phyloP scores from a whole-genome alignment of 805 yeast genomes.

The Candida morakotiae region DNA sequence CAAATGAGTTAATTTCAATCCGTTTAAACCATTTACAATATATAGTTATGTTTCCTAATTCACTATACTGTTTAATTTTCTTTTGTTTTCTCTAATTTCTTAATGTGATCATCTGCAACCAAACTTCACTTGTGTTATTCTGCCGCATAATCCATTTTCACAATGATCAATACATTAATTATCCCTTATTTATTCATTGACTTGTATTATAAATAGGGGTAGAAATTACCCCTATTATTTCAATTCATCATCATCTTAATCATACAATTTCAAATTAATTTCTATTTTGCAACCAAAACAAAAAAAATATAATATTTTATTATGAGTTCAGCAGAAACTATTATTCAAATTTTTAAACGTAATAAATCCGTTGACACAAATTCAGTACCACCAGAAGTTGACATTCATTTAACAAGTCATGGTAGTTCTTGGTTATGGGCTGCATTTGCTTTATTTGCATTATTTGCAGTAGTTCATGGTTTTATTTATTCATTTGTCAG shows the following conservation, averaged over 20 bases:
- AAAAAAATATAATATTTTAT: conserved; percentile 7
- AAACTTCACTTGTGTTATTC: no score
- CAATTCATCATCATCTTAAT: neutral
- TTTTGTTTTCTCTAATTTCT: neutral
- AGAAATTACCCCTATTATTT: conserved; percentile 10
- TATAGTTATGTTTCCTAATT: no score
- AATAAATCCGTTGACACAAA: conserved; percentile 43
- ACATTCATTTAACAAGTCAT: conserved; percentile 48
- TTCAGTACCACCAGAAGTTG: conserved; percentile 35
- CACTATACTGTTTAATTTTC: no score
- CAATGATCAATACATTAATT: no score
- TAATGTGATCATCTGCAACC: conserved; percentile 2
- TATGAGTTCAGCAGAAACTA: neutral
- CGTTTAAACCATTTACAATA: no score
- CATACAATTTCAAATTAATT: neutral
- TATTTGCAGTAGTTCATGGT: conserved; percentile 27
- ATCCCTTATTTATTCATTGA: conserved; percentile 1
- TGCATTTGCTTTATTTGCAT: conserved; percentile 45
- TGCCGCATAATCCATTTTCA: conserved; percentile 1
- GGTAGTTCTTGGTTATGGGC: conserved; percentile 74
- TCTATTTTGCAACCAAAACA: conserved; percentile 17
- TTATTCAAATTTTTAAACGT: conserved; percentile 8
- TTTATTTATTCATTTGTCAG: conserved; percentile 20
- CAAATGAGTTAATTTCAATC: no score
- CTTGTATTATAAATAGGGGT: conserved; percentile 11